Evolutionary conservation across 2,329 filamentous ascomycete genomes (phyloP).

Genomic region (Penicillium sp.): DNA sequence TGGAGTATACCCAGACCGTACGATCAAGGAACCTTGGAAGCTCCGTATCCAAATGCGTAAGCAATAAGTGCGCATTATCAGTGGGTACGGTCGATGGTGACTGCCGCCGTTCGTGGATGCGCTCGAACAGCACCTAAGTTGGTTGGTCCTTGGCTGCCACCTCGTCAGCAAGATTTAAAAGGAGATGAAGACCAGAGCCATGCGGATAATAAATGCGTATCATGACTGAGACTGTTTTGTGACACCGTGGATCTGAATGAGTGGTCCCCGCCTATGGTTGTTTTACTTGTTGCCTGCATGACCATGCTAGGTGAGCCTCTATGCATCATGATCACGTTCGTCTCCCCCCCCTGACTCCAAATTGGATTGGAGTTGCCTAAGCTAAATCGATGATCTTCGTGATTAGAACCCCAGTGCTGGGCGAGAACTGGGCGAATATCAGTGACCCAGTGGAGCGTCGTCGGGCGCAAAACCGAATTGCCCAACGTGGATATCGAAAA

Average conservation of each 20-base stretch:
- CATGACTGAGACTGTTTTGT: not conserved
- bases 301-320: constrained; percentile 1
- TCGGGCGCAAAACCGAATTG: constrained; percentile 10
- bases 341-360: not conserved
- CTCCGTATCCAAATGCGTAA: not conserved
- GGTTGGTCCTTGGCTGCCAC: not conserved
- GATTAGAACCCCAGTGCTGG: constrained; percentile 4
- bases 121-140: not conserved
- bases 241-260: not conserved
- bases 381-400: not conserved
- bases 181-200: not conserved
- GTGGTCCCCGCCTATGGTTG: not conserved
- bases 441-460: constrained; percentile 9
- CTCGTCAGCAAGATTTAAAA: not conserved
- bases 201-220: not conserved
- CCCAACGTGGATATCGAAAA: constrained; percentile 8
- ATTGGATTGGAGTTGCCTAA: constrained; percentile 1
- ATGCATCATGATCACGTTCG: constrained; percentile 2
- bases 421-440: constrained; percentile 10
- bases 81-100: not conserved
- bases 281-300: constrained; percentile 1
- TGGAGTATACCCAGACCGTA: not conserved
- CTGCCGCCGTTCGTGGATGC: no score
- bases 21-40: not conserved
- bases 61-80: not conserved